Conservation (phyloP, 2,329 filamentous ascomycete species). For the Arthrocladium fulminans region DNA sequence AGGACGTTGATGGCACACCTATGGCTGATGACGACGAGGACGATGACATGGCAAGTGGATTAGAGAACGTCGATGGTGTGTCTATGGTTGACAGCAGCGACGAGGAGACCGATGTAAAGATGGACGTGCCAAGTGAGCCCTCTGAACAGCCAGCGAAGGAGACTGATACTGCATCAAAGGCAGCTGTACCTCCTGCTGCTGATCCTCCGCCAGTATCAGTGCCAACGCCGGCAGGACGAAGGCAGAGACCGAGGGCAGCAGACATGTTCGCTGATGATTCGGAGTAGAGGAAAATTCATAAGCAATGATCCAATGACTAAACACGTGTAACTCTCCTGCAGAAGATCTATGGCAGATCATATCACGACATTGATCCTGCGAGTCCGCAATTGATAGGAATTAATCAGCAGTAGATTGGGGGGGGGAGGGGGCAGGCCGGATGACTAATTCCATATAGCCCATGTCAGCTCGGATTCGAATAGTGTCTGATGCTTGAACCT, state of each 20-base stretch:
- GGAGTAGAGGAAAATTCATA: neutral
- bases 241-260: constrained; percentile 63
- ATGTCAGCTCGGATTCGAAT: too few species aligned
- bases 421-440: too few species aligned
- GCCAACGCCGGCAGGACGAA: constrained; percentile 31
- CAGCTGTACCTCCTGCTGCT: constrained; percentile 19
- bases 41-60: constrained; percentile 38
- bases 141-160: constrained; percentile 20
- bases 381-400: too few species aligned
- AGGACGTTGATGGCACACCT: constrained; percentile 28
- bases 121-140: constrained; percentile 14
- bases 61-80: constrained; percentile 31
- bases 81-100: constrained; percentile 42
- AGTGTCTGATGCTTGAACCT: too few species aligned
- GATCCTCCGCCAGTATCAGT: constrained; percentile 20
- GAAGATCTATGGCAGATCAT: too few species aligned
- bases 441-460: too few species aligned
- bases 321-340: too few species aligned
- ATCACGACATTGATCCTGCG: too few species aligned
- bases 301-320: too few species aligned
- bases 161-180: constrained; percentile 17
- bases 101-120: constrained; percentile 36
- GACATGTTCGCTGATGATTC: constrained; percentile 80
- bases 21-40: constrained; percentile 29
- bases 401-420: too few species aligned